phyloP scores from a whole-genome alignment of 2,329 filamentous ascomycete genomes.

The Fusarium tanahbumbuense region DNA sequence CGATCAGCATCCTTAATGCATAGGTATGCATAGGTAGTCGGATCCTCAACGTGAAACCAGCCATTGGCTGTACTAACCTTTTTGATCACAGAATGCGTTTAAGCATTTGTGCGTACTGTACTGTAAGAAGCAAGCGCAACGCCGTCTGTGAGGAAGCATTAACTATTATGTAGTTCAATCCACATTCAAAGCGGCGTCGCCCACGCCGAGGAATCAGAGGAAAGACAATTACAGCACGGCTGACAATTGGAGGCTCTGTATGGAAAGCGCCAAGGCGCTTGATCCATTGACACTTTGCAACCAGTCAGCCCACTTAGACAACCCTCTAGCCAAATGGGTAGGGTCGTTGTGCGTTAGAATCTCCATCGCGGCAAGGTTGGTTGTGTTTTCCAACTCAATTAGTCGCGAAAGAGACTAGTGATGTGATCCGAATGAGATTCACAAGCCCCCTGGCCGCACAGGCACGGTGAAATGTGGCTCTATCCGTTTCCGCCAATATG shows the following conservation, averaged over 20 bases:
- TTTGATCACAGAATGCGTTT: not conserved
- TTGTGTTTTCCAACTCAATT: not conserved
- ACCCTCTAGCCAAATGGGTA: not conserved
- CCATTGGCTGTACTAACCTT: not conserved
- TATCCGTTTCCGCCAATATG: conserved; percentile 9
- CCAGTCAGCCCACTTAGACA: conserved; percentile 22
- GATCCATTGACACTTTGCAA: conserved; percentile 36
- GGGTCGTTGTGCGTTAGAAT: not conserved
- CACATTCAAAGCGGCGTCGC: conserved; percentile 21
- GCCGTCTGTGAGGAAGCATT: conserved; percentile 7
- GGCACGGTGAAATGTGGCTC: not conserved
- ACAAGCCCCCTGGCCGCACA: not conserved
- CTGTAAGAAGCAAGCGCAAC: conserved; percentile 11
- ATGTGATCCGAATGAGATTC: conserved; percentile 5
- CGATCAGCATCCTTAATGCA: conserved; percentile 14
- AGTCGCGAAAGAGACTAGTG: conserved; percentile 4
- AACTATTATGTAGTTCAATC: conserved; percentile 18
- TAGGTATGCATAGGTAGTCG: not conserved
- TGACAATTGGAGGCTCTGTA: conserved; percentile 37
- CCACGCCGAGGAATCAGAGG: conserved; percentile 36
- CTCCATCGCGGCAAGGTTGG: not conserved
- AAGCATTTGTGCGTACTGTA: not conserved
- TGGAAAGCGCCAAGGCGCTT: conserved; percentile 38
- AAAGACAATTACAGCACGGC: conserved; percentile 28
- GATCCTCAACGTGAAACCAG: not conserved